phyloP scores from a whole-genome alignment of 768 basidiomycete genomes.

The Punctularia strigosozonata region DNA sequence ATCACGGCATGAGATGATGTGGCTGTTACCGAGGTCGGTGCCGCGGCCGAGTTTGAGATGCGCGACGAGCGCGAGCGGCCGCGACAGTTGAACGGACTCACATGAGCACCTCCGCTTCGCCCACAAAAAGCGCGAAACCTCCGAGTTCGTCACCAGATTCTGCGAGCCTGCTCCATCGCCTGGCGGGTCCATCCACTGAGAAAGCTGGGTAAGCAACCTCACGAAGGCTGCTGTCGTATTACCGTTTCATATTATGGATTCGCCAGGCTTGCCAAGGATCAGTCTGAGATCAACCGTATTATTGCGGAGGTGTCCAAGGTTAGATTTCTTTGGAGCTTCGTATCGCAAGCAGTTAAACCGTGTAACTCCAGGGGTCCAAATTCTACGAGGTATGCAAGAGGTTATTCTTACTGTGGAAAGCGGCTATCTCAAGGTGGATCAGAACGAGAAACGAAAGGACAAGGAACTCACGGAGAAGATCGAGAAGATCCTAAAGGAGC shows the following conservation, averaged over 20 bases:
- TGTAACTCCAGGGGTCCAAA: slow-evolving; percentile 87
- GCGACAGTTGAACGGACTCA: too few relatives aligned
- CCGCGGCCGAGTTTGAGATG: too few relatives aligned
- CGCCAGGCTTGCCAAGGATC: slow-evolving; percentile 57
- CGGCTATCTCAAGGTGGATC: too few relatives aligned
- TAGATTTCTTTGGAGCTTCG: too few relatives aligned
- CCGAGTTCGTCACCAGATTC: slow-evolving; percentile 44
- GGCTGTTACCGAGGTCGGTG: too few relatives aligned
- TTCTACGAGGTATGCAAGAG: slow-evolving; percentile 59
- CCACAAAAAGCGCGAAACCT: slow-evolving; percentile 9
- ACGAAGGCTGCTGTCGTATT: background rate
- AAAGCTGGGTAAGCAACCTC: slow-evolving; percentile 66
- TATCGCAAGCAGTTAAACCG: too few relatives aligned
- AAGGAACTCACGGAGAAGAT: slow-evolving; percentile 75
- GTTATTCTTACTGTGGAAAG: background rate
- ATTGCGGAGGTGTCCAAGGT: slow-evolving; percentile 89
- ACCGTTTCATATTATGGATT: slow-evolving; percentile 1
- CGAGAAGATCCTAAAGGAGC: slow-evolving; percentile 48
- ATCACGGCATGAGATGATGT: too few relatives aligned
- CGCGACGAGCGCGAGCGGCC: too few relatives aligned
- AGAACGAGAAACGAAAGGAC: slow-evolving; percentile 90
- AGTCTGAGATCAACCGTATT: slow-evolving; percentile 75
- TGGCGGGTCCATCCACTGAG: slow-evolving; percentile 80
- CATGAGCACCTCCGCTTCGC: slow-evolving; percentile 4
- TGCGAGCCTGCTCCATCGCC: slow-evolving; percentile 59